Conservation (phyloP, 129 eudicot species). For the Pseudognaphalium luteoalbum region DNA sequence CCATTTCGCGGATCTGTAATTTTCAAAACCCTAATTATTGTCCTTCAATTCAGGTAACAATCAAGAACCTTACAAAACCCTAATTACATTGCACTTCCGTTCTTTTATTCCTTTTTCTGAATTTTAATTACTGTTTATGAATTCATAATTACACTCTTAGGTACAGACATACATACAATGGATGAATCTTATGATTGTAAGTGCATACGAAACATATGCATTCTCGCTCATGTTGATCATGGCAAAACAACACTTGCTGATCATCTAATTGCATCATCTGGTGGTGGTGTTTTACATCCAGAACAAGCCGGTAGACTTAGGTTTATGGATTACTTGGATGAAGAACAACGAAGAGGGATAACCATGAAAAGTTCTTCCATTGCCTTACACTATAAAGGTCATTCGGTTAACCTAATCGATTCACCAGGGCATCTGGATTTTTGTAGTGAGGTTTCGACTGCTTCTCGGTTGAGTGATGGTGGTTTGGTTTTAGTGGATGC, state of each 20-base stretch:
- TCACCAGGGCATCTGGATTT: constrained; percentile 99
- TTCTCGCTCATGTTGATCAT: constrained; percentile 97
- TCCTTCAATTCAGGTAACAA: constrained; percentile 8
- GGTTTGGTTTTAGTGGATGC: constrained; percentile 94
- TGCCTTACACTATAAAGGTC: constrained; percentile 46
- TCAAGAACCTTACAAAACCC: constrained; percentile 15
- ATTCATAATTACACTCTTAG: not conserved
- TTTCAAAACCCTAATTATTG: too few species aligned
- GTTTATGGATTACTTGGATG: constrained; percentile 88
- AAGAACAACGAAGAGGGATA: constrained; percentile 92
- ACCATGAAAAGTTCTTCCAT: constrained; percentile 97
- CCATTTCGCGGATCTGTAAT: too few species aligned
- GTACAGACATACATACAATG: constrained; percentile 25
- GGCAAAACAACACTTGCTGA: constrained; percentile 98
- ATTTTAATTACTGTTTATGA: not conserved
- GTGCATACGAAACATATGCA: constrained; percentile 77
- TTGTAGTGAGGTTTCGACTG: constrained; percentile 97
- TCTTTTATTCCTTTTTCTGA: constrained; percentile 2
- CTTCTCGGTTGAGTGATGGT: constrained; percentile 92
- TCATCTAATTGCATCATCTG: constrained; percentile 78
- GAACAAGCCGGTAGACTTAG: constrained; percentile 91
- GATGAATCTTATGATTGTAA: constrained; percentile 45
- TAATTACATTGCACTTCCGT: constrained; percentile 20
- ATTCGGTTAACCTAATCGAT: constrained; percentile 73
- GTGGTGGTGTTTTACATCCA: constrained; percentile 86